phyloP scores from a whole-genome alignment of 768 basidiomycete species.

The Auricularia sp. region DNA sequence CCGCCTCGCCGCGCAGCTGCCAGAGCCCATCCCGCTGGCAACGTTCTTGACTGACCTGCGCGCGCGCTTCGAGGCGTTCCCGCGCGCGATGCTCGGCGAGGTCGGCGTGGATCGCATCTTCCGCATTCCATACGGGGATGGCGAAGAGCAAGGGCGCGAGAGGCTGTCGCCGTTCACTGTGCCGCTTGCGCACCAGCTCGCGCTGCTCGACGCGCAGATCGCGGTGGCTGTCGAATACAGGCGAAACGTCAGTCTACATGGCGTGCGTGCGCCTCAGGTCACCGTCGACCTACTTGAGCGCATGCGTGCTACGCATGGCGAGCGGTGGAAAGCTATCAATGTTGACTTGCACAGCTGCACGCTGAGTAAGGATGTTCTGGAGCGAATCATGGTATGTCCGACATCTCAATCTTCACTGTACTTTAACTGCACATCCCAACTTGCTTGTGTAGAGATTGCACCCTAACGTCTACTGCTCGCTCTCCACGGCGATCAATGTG shows the following conservation, averaged over 20 bases:
- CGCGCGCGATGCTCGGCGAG: constrained; percentile 81
- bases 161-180: constrained; percentile 67
- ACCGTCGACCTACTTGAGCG: constrained; percentile 56
- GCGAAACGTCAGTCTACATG: constrained; percentile 79
- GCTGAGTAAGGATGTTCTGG: constrained; percentile 67
- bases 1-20: constrained; percentile 52
- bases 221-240: constrained; percentile 71
- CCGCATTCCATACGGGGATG: constrained; percentile 48
- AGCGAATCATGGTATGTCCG: constrained; percentile 54
- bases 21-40: constrained; percentile 56
- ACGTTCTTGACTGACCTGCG: constrained; percentile 54
- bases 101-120: constrained; percentile 82
- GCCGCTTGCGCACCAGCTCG: constrained; percentile 70
- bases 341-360: constrained; percentile 90
- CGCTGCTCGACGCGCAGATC: constrained; percentile 74
- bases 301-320: constrained; percentile 49
- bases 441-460: constrained; percentile 45
- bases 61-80: constrained; percentile 46
- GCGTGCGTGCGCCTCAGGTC: constrained; percentile 64
- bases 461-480: constrained; percentile 73
- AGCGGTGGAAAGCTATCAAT: constrained; percentile 55
- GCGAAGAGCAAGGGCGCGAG: constrained; percentile 23
- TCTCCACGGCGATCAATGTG: constrained; percentile 75
- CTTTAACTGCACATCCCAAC: too few species aligned
- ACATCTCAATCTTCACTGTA: too few species aligned